phyloP scores from a whole-genome alignment of 2,329 filamentous ascomycete species.

The Teratosphaeria nubilosa region DNA sequence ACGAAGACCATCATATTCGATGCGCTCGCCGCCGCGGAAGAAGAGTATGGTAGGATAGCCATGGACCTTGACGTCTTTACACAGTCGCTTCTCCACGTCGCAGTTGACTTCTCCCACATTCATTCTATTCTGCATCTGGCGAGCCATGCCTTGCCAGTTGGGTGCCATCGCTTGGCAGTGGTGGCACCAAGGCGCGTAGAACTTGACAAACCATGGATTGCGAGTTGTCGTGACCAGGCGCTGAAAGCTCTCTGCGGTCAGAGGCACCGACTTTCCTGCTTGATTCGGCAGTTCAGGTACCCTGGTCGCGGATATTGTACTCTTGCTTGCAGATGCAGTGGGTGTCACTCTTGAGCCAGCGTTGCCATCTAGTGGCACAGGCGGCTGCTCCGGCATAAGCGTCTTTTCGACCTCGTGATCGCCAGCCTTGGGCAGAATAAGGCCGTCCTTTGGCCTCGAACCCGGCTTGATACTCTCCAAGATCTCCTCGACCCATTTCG shows the following conservation, averaged over 20 bases:
- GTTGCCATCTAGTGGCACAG: slow-evolving; percentile 4
- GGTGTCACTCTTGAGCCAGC: slow-evolving; percentile 16
- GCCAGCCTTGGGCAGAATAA: slow-evolving; percentile 62
- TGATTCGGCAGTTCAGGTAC: slow-evolving; percentile 48
- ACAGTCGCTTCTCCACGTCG: slow-evolving; percentile 73
- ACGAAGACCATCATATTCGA: slow-evolving; percentile 86
- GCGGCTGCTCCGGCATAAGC: slow-evolving; percentile 7
- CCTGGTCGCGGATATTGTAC: slow-evolving; percentile 36
- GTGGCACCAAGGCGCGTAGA: slow-evolving; percentile 94
- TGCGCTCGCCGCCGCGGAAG: slow-evolving; percentile 82
- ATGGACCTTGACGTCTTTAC: slow-evolving; percentile 73
- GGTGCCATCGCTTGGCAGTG: slow-evolving; percentile 91
- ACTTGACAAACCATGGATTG: slow-evolving; percentile 97
- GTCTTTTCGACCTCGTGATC: slow-evolving; percentile 40
- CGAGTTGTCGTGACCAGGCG: slow-evolving; percentile 73
- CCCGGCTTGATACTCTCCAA: slow-evolving; percentile 73
- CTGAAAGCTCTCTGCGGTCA: slow-evolving; percentile 81
- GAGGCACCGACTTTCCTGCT: slow-evolving; percentile 60
- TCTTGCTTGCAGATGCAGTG: slow-evolving; percentile 30
- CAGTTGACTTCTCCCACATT: slow-evolving; percentile 97
- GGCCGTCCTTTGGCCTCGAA: slow-evolving; percentile 56
- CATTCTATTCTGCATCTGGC: slow-evolving; percentile 79
- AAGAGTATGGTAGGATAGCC: slow-evolving; percentile 86
- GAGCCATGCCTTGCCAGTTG: slow-evolving; percentile 79
- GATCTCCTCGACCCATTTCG: slow-evolving; percentile 61